Conservation (phyloP, 768 basidiomycete species). For the Tricholoma flavovirens region DNA sequence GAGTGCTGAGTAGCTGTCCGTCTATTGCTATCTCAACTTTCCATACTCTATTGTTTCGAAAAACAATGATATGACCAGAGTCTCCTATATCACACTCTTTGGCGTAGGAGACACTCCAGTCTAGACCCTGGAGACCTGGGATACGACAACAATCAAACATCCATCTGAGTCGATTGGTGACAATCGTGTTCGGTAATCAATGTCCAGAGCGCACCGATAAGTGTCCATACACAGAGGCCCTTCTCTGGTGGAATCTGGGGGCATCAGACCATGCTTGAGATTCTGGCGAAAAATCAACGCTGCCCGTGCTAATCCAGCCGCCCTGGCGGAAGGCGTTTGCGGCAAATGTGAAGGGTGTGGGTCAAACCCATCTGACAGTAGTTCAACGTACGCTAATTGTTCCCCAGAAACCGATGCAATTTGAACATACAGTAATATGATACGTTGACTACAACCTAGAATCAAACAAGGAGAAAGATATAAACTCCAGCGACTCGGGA, state of each 20-base stretch:
- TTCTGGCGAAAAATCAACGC: conserved; percentile 70
- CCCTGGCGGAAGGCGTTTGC: conserved; percentile 55
- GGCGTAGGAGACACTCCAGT: conserved; percentile 73
- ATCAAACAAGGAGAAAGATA: too few species aligned
- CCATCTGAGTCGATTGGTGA: conserved; percentile 50
- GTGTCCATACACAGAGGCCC: conserved; percentile 82
- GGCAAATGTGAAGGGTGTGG: conserved; percentile 55
- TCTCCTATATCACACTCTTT: conserved; percentile 49
- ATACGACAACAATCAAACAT: conserved; percentile 90
- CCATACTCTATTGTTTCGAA: conserved; percentile 85
- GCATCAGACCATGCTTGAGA: conserved; percentile 58
- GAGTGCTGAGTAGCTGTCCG: conserved; percentile 55
- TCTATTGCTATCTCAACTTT: conserved; percentile 58
- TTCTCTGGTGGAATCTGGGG: conserved; percentile 63
- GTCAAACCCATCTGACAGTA: conserved; percentile 68
- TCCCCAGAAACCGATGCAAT: neutral
- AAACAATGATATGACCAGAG: conserved; percentile 75
- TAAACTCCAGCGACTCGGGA: neutral
- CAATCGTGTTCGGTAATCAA: neutral
- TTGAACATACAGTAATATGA: conserved; percentile 80
- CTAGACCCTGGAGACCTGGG: conserved; percentile 65
- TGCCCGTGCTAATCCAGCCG: conserved; percentile 64
- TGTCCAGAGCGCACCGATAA: conserved; percentile 48
- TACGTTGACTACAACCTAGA: conserved; percentile 76
- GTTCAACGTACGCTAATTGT: neutral